Base-by-base conservation (phyloP, 2,329 filamentous ascomycete species). In the Apiospora hydei region DNA sequence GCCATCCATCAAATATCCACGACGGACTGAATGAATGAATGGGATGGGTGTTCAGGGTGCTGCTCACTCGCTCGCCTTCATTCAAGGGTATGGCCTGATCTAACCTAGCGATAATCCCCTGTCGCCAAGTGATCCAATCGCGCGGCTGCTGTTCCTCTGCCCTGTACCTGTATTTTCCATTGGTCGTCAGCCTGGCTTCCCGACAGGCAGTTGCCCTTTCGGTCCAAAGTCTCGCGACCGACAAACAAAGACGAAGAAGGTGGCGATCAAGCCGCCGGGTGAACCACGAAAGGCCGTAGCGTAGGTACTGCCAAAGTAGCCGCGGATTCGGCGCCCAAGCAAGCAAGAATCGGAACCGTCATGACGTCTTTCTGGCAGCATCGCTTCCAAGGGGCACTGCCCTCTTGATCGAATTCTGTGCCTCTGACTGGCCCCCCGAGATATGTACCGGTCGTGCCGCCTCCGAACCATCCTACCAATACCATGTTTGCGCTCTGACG, bases 51-150 rank as follows among this genome's bases (percentile, higher is more conserved):
- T 16, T 26, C 21, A 18, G 34, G 57, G 34, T 41, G 34, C 41
- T 41, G 57, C 57, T 64, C 57, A 64, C 57, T 64, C 57, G 57
- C 57, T 64, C 34, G 57, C 21, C 57, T 64, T 64, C 30, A 61
- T 41, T 64, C 57, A 64, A 64, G 57, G 57, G 34, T 64, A 46
- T 49, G 67, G 67, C 26, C 67, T 69, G 67, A 24, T 49, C 44
- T 69, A n/a, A 49, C 67, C 47, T 49, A 69, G 67, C 67, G 44
- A 69, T n/a, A 38, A 34, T 69, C 67, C 67, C 44, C 67, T 69
- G 44, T n/a, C 67, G 67, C 67, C 67, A 69, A 69, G 67, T 69
- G 44, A 69, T 49, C 67, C 47, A 69, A 47, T 49, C 67, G 47
- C 67, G 47, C 67, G 57, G 57, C 18, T 64, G 57, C 57, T 64